Base-by-base conservation (phyloP, 192 early-diverging fungal genomes). In the Entomortierella chlamydospora region DNA sequence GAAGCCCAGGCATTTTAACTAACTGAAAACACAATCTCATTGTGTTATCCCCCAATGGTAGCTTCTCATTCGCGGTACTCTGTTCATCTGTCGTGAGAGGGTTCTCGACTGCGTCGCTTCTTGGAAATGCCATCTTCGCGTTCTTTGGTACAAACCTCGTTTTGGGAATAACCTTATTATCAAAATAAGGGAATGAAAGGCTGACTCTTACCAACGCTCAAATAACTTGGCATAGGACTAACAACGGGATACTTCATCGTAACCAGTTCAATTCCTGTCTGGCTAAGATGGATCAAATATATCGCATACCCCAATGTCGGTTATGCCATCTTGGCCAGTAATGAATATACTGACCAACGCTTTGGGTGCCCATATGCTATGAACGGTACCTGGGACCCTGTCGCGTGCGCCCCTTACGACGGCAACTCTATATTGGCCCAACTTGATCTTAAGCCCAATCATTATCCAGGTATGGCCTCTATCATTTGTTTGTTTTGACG, bases 201-300 rank as follows among this genome's bases (percentile, higher is more conserved):
- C n/a, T 37, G 34, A 54, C 26, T 52, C 17, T 29, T 49, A 33
- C 18, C 47, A n/a, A 57, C 43, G 20, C 37, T 4, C 31, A 59
- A 39, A 10, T 33, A 39, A 3, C 25, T n/a, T 30, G 18, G 28
- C 17, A 31, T 51, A 74, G 72, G 76, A 5, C 57, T 79, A 12
- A 65, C 76, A 43, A 79, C 76, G 37, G 76, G 76, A 0, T 79
- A 70, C 57, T 79, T 79, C 37, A 57, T 79, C 42, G 68, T 79
- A 39, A 66, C 63, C 8, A 79, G 68, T 37, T 64, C 56, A 18
- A 79, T 79, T 41, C 76, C 76, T 15, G 76, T 31, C 10, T 79
- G 76, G 76, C 37, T 79, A 15, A 68, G 68, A 26, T 79, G 76
- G 76, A 79, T 79, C 49, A 58, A 50, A n/a, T 70, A 70, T 18